phyloP scores from a whole-genome alignment of 169 alveolate species.

The Babesia bigemina region DNA sequence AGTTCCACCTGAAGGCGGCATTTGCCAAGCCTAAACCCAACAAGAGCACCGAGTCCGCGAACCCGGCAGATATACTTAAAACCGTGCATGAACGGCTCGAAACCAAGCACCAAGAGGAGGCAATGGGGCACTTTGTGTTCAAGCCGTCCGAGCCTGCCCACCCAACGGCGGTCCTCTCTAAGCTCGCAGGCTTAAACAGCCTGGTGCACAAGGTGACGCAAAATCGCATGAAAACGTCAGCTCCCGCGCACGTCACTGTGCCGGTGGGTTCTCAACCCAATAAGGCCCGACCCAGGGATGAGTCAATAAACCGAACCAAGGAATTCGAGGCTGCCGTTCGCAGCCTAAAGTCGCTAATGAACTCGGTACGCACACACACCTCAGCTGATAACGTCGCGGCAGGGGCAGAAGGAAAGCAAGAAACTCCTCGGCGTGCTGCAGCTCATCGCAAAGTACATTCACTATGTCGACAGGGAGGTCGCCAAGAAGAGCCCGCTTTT shows the following conservation, averaged over 20 bases:
- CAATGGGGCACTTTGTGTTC: not conserved
- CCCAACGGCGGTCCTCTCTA: constrained; percentile 9
- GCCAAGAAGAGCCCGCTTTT: constrained; percentile 11
- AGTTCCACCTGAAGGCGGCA: constrained; percentile 53
- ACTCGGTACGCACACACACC: not conserved
- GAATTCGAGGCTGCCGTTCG: constrained; percentile 18
- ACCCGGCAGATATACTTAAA: constrained; percentile 15
- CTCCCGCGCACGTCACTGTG: too few relatives aligned
- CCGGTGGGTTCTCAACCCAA: too few relatives aligned
- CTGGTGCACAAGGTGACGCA: constrained; percentile 13
- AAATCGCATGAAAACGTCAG: not conserved
- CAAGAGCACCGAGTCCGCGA: not conserved
- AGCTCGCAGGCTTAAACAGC: constrained; percentile 6
- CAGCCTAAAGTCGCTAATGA: not conserved
- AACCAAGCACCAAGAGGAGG: constrained; percentile 2
- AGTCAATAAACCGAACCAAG: constrained; percentile 6
- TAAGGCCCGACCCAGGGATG: not conserved
- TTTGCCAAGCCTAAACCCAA: not conserved
- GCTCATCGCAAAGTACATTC: constrained; percentile 26
- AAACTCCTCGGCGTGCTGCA: constrained; percentile 48
- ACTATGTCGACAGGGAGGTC: constrained; percentile 18
- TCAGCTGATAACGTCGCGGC: not conserved
- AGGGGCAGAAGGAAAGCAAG: constrained; percentile 47
- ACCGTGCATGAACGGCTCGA: not conserved
- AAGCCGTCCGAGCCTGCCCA: constrained; percentile 13